Conservation (phyloP, 768 basidiomycete genomes). For the Clitopilus passeckerianus region DNA sequence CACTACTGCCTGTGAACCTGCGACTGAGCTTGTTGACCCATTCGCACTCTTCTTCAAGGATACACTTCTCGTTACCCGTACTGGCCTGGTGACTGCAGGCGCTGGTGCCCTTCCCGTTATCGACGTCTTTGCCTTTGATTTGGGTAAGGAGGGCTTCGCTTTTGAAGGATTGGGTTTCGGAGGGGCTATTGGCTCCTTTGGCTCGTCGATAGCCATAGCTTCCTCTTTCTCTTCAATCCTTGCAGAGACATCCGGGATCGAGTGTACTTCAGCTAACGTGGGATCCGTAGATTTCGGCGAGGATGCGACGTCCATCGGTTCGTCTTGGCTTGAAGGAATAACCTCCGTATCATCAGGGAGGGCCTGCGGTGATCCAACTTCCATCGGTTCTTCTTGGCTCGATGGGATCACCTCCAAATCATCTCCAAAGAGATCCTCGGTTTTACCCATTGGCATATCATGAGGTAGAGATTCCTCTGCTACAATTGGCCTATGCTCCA, state of each 20-base stretch:
- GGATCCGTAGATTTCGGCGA: not conserved
- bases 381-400: not conserved
- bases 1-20: not conserved
- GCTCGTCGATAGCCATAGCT: not conserved
- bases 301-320: not conserved
- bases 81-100: slow-evolving; percentile 13
- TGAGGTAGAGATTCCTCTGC: no score
- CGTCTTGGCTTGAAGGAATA: not conserved
- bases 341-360: not conserved
- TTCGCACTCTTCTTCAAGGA: slow-evolving; percentile 22
- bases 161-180: not conserved
- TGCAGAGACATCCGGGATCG: not conserved
- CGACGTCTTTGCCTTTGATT: slow-evolving; percentile 9
- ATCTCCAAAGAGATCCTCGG: no score
- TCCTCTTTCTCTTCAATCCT: not conserved
- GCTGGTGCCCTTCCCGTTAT: slow-evolving; percentile 18
- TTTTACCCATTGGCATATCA: no score
- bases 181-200: not conserved
- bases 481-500: no score
- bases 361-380: not conserved
- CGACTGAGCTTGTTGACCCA: not conserved
- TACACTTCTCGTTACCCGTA: slow-evolving; percentile 30
- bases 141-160: not conserved
- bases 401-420: no score
- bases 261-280: not conserved